phyloP scores from a whole-genome alignment of 2,329 filamentous ascomycete genomes.

The Talaromyces pinophilus region DNA sequence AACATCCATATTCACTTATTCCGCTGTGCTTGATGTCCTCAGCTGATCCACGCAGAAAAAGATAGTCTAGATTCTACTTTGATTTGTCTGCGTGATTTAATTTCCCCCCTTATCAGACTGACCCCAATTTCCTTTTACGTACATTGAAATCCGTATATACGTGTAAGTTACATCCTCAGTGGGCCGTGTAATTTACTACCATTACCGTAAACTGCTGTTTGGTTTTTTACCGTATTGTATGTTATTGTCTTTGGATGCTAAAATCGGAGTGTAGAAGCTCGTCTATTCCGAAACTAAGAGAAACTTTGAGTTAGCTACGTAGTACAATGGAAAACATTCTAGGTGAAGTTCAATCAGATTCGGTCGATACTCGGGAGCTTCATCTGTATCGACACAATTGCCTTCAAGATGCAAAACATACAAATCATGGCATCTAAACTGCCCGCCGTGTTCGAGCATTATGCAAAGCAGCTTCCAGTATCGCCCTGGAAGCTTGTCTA shows the following conservation, averaged over 20 bases:
- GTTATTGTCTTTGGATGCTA: not conserved
- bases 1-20: not conserved
- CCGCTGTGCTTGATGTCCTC: not conserved
- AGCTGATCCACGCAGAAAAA: not conserved
- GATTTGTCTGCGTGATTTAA: not conserved
- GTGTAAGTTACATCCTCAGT: not conserved
- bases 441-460: not conserved
- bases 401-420: not conserved
- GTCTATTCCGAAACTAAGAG: not conserved
- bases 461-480: not conserved
- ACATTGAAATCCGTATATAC: no score
- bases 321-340: not conserved
- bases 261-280: not conserved
- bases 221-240: not conserved
- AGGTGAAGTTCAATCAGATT: not conserved
- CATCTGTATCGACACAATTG: not conserved
- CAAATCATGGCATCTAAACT: not conserved
- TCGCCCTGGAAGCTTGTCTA: conserved; percentile 4
- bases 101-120: not conserved
- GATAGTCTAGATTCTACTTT: not conserved
- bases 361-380: not conserved
- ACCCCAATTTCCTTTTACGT: conserved; percentile 1
- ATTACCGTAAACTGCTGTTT: not conserved
- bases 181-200: not conserved
- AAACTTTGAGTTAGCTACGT: not conserved